Evolutionary conservation across 2,329 filamentous ascomycete species (phyloP), one percentile per base, ranked within the genome.

Genomic region (Acarospora socialis): DNA sequence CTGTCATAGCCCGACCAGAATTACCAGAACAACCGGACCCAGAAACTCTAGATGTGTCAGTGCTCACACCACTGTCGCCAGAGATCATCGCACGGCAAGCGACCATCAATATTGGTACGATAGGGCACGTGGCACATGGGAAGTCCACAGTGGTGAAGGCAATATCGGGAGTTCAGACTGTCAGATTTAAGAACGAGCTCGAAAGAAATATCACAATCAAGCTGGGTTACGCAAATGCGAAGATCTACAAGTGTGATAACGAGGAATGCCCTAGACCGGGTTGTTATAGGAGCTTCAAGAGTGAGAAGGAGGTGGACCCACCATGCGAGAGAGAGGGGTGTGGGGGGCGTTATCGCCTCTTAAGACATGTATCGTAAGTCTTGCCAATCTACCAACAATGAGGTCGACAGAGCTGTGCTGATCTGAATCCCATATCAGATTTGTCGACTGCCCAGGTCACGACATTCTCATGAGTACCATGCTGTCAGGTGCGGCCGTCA

Each of bases 401-500:
- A 18, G 23, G 19, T 38, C 28, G 23, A 21, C 7, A 15, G 5
- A 28, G 24, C 17, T 20, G 8, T 8, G 19, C 28, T 28, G 28
- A n/a, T 19, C 18, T 19, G 35, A 36, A 42, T 55, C 35, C 56
- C 37, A 16, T 39, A 20, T 40, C 45, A 87, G 82, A 10, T 98
- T 95, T 57, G 90, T 95, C 46, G 90, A 95, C 61, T 95, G 90
- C 69, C 90, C 90, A 35, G 90, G 90, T 60, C 90, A 98, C 81
- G 90, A 98, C 65, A 98, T 98, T 84, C 86, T 98, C 58, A 98
- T 98, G 90, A 95, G 87, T 63, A 98, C 90, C 50, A 98, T 98
- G 90, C 77, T 98, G 69, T 98, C 90, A 53, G 90, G 90, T 53
- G 90, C 90, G 49, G 90, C 90, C 43, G 90, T 98, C 71, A 98